A percentile compares a stretch with the other conserved stretches of the same genome.
Conservation (phyloP, 1,139 yeast genomes). For the Yamadazyma dendronema region DNA sequence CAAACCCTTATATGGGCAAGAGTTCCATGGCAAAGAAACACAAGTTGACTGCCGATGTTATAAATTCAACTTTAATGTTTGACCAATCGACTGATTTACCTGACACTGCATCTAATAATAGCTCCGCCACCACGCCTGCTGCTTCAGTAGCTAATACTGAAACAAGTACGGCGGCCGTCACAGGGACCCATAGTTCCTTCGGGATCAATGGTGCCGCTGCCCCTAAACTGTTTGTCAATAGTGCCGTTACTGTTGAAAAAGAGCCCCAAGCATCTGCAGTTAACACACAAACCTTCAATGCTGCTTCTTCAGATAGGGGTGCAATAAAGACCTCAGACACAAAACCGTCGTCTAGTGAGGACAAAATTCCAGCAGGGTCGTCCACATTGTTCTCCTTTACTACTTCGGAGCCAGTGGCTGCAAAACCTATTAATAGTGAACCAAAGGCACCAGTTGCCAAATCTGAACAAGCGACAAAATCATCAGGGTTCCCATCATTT, state of each 20-base stretch:
- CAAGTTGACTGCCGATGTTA: conserved; percentile 34
- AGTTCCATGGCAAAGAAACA: conserved; percentile 13
- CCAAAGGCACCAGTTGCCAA: background rate
- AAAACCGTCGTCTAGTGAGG: too few species aligned
- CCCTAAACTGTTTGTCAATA: background rate
- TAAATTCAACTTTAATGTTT: conserved; percentile 35
- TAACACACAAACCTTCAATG: too few species aligned
- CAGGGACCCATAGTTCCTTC: too few species aligned
- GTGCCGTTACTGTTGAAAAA: background rate
- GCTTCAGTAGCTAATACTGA: conserved; percentile 12
- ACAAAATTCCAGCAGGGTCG: background rate
- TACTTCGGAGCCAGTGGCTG: background rate
- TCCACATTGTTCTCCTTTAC: background rate
- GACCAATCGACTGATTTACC: conserved; percentile 25
- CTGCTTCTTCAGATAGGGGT: too few species aligned
- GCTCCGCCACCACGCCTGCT: conserved; percentile 17
- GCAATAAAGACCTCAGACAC: background rate
- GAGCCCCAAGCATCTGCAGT: background rate
- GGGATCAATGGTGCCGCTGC: too few species aligned
- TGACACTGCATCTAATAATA: conserved; percentile 12
- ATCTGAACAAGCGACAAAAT: background rate
- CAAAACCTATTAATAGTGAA: background rate
- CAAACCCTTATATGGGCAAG: conserved; percentile 47
- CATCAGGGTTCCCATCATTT: background rate
- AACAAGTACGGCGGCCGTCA: background rate